phyloP scores from a whole-genome alignment of 2,329 filamentous ascomycete species.

The Aureobasidium zeae region DNA sequence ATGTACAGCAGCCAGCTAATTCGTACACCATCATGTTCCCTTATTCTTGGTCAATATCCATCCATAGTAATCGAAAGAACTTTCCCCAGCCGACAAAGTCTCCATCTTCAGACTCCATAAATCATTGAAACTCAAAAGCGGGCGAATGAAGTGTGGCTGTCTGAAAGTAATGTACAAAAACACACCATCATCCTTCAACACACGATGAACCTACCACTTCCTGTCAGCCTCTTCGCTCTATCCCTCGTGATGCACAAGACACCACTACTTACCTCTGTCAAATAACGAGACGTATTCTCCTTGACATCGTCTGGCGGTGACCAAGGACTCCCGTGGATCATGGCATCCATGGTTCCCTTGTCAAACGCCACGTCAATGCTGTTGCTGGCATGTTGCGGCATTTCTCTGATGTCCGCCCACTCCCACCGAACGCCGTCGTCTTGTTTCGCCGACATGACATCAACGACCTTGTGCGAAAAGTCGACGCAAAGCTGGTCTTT shows the following conservation, averaged over 20 bases:
- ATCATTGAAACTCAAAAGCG: constrained; percentile 36
- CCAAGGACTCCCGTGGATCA: constrained; percentile 28
- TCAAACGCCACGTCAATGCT: constrained; percentile 47
- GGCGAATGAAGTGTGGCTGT: constrained; percentile 47
- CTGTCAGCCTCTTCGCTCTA: background rate
- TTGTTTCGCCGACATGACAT: constrained; percentile 42
- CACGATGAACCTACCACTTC: constrained; percentile 20
- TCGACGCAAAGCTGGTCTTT: constrained; percentile 46
- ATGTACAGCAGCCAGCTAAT: too few species aligned
- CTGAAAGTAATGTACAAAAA: constrained; percentile 38
- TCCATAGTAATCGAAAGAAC: constrained; percentile 43
- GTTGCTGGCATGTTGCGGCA: constrained; percentile 33
- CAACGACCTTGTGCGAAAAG: constrained; percentile 47
- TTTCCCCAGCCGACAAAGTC: constrained; percentile 30
- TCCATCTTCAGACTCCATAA: constrained; percentile 40
- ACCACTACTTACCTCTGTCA: constrained; percentile 20
- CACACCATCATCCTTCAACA: constrained; percentile 25
- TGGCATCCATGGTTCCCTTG: constrained; percentile 29
- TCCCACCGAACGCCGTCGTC: constrained; percentile 41
- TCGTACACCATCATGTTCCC: too few species aligned
- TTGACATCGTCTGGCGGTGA: constrained; percentile 25
- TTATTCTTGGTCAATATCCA: constrained; percentile 34
- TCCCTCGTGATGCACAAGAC: background rate
- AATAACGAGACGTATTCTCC: constrained; percentile 22
- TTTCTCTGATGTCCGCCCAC: constrained; percentile 43